A percentile compares a stretch with the other conserved stretches of the same genome.
phyloP scores from a whole-genome alignment of 768 basidiomycete species.

The Pseudohyphozyma bogoriensis region DNA sequence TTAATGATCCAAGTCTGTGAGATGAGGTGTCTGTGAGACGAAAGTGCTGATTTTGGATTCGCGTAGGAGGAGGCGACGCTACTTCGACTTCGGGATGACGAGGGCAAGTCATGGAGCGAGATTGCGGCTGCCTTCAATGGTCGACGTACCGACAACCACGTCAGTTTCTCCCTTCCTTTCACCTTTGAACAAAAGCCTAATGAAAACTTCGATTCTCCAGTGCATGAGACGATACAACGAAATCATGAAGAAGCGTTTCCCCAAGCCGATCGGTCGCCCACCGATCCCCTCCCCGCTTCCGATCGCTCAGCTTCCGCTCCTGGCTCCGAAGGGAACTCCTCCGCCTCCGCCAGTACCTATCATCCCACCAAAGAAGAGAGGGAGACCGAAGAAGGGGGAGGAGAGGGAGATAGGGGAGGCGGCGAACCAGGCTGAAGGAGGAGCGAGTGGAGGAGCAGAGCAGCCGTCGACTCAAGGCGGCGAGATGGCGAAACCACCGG shows the following conservation, averaged over 20 bases:
- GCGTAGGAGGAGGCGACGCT: conserved; percentile 13
- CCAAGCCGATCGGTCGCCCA: too few species aligned
- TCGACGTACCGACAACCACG: conserved; percentile 8
- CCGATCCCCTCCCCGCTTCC: too few species aligned
- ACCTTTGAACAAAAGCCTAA: not conserved
- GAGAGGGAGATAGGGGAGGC: too few species aligned
- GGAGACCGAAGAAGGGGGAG: too few species aligned
- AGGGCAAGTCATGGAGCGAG: conserved; percentile 8
- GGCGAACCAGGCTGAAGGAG: too few species aligned
- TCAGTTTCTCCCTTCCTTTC: not conserved
- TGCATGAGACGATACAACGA: conserved; percentile 10
- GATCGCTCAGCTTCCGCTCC: too few species aligned
- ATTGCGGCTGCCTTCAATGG: conserved; percentile 4
- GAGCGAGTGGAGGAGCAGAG: too few species aligned
- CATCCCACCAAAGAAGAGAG: too few species aligned
- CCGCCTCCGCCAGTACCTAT: too few species aligned
- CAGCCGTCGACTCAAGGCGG: too few species aligned
- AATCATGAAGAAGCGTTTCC: not conserved
- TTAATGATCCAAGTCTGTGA: not conserved
- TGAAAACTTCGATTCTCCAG: not conserved
- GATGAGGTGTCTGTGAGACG: not conserved
- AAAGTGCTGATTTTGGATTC: not conserved
- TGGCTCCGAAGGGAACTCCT: too few species aligned
- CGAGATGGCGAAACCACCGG: too few species aligned
- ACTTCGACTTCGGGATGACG: conserved; percentile 4